Evolutionary conservation across 2,329 filamentous ascomycete species (phyloP), one percentile per base, ranked within the genome.

Genomic region (Raffaelea ambrosiae): DNA sequence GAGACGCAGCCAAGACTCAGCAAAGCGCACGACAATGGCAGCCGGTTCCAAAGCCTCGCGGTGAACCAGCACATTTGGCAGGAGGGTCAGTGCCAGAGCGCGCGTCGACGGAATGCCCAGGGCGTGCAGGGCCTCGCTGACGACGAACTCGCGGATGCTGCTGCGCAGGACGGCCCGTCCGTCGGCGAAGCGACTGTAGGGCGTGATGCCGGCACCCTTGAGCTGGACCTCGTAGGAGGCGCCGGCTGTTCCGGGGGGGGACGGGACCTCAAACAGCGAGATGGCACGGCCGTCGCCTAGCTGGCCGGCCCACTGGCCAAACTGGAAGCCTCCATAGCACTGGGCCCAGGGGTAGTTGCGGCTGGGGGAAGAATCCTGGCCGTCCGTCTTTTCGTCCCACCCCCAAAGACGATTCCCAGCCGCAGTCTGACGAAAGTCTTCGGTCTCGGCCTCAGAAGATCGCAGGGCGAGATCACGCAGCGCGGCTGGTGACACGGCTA

Each of bases 151-250:
- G 51, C 93, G 79, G 56, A 98, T 95, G 60, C 88, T 95, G 23
- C 88, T 95, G 51, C 93, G 74, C 45, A 98, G 70, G 3, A 98
- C 93, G 1, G 93, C 93, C 62, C 93, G 91, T 26, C 93, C 93
- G 63, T 98, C 93, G 21, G 93, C 93, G 57, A 98, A 98, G 3
- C 93, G 84, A 36, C 88, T 95, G 68, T 98, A 98, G 0, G 93
- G 93, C 4, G 93, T 98, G 59, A 84, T 71, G 5, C 93, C 93
- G 16, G 93, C 93, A 21, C 93, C 93, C 65, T 98, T 98, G 51
- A 98, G 73, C 65, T 97, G 93, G 40, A 97, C 63, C 65, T 98
- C 93, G 62, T 95, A 96, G 22, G 87, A 48, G 29, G 69, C 73
- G n/a, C 77, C 76, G 0, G 85, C 86, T 2, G 63, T 60, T 1